phyloP scores from a whole-genome alignment of 805 yeast genomes.

The Metschnikowia hibisci region DNA sequence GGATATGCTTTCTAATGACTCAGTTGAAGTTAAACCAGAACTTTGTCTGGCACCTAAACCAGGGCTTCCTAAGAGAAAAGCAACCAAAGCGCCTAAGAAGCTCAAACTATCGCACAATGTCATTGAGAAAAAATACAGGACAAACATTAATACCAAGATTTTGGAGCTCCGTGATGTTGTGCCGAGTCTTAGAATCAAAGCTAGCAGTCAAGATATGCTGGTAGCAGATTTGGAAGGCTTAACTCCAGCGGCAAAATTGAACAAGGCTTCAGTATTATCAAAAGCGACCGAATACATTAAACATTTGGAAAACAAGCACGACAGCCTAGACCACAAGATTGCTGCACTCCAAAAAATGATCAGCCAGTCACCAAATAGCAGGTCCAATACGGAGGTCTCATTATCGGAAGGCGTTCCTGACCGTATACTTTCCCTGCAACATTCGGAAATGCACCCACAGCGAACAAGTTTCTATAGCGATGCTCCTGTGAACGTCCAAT shows the following conservation, averaged over 20 bases:
- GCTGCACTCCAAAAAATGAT: conserved; percentile 35
- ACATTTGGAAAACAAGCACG: conserved; percentile 65
- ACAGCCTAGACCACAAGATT: conserved; percentile 45
- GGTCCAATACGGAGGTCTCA: not conserved
- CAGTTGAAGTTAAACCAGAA: not conserved
- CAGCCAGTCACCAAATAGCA: conserved; percentile 14
- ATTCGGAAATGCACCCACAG: not conserved
- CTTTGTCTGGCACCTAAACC: not conserved
- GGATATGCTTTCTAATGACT: not conserved
- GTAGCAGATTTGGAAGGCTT: conserved; percentile 62
- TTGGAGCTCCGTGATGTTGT: conserved; percentile 69
- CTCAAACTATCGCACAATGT: conserved; percentile 69
- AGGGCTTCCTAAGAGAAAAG: conserved; percentile 4
- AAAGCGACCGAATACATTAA: conserved; percentile 77
- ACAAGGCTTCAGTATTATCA: conserved; percentile 70
- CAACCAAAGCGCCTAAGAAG: conserved; percentile 47
- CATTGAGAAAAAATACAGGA: conserved; percentile 77
- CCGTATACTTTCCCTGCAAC: not conserved
- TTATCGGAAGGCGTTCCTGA: not conserved
- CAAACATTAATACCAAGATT: conserved; percentile 71
- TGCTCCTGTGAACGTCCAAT: conserved; percentile 3
- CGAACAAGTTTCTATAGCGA: not conserved
- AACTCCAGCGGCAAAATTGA: conserved; percentile 70
- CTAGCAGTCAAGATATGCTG: conserved; percentile 26
- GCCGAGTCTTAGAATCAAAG: conserved; percentile 66